phyloP scores from a whole-genome alignment of 768 basidiomycete species.

The Collybia sordida region DNA sequence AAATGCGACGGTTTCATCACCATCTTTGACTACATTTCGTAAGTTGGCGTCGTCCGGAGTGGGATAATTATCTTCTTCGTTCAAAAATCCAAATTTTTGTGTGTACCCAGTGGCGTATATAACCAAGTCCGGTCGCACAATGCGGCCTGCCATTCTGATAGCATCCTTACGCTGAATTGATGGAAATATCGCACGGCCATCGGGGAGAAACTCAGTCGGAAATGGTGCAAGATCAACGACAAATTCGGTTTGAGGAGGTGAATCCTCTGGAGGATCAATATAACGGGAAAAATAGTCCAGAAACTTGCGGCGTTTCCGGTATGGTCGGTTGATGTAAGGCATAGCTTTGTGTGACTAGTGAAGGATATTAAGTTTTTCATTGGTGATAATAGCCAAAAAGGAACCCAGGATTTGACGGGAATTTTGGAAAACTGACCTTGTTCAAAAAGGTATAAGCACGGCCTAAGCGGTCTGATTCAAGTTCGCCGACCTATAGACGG shows the following conservation, averaged over 20 bases:
- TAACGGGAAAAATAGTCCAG: constrained; percentile 54
- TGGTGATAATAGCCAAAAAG: too few relatives aligned
- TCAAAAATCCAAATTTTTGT: constrained; percentile 42
- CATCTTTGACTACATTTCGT: constrained; percentile 39
- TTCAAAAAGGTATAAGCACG: constrained; percentile 66
- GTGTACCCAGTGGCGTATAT: constrained; percentile 51
- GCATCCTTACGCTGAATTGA: constrained; percentile 40
- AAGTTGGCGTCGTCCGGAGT: constrained; percentile 41
- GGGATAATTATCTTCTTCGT: constrained; percentile 35
- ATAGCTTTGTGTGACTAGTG: constrained; percentile 54
- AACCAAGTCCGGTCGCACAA: constrained; percentile 46
- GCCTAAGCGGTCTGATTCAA: constrained; percentile 51
- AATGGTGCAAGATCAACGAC: constrained; percentile 57
- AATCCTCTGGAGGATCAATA: constrained; percentile 54
- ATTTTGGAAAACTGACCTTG: constrained; percentile 32
- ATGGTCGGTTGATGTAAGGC: constrained; percentile 61
- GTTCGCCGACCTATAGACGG: constrained; percentile 45
- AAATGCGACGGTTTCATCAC: constrained; percentile 49
- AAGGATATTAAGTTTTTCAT: too few relatives aligned
- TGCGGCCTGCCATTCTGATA: constrained; percentile 34
- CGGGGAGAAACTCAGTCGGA: constrained; percentile 40
- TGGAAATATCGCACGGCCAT: constrained; percentile 48
- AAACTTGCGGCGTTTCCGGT: constrained; percentile 38
- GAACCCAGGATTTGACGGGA: too few relatives aligned
- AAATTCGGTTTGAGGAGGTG: constrained; percentile 41